Evolutionary conservation across 2,329 filamentous ascomycete genomes (phyloP).

Genomic region (Nigrospora sphaerica): DNA sequence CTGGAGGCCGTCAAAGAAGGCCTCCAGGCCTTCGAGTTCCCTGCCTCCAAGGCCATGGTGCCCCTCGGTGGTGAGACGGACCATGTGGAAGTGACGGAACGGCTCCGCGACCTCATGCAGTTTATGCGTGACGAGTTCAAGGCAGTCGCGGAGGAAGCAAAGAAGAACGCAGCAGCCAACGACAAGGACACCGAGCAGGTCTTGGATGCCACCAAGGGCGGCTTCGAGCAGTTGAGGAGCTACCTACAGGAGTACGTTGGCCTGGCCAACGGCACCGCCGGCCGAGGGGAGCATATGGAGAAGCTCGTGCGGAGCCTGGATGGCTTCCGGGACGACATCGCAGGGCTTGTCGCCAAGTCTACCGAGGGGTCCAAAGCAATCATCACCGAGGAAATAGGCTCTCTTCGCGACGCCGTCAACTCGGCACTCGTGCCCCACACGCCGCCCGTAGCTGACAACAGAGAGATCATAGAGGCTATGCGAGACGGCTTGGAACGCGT

Average conservation of each 20-base stretch:
- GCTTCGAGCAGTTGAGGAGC: conserved; percentile 69
- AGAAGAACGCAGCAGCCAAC: conserved; percentile 72
- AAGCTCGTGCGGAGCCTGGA: conserved; percentile 60
- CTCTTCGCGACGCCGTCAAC: conserved; percentile 71
- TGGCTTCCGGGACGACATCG: conserved; percentile 59
- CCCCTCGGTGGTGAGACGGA: conserved; percentile 27
- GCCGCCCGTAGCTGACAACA: conserved; percentile 34
- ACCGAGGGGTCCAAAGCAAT: conserved; percentile 54
- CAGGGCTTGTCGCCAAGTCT: conserved; percentile 46
- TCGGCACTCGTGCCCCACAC: conserved; percentile 55
- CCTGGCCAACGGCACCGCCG: conserved; percentile 58
- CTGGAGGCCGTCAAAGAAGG: conserved; percentile 57
- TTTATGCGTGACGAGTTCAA: conserved; percentile 53
- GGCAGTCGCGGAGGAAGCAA: conserved; percentile 55
- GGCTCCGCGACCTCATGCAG: conserved; percentile 59
- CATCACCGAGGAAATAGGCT: conserved; percentile 75
- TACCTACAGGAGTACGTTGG: conserved; percentile 81
- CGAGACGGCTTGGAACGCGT: conserved; percentile 68
- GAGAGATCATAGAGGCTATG: conserved; percentile 66
- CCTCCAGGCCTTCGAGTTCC: conserved; percentile 34
- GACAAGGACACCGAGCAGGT: conserved; percentile 83
- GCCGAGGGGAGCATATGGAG: conserved; percentile 73
- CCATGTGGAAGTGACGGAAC: conserved; percentile 43
- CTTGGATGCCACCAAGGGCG: conserved; percentile 80
- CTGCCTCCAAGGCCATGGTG: conserved; percentile 29